Base-by-base conservation (phyloP, 352 stramenopile species). In the Pythium monospermum region DNA sequence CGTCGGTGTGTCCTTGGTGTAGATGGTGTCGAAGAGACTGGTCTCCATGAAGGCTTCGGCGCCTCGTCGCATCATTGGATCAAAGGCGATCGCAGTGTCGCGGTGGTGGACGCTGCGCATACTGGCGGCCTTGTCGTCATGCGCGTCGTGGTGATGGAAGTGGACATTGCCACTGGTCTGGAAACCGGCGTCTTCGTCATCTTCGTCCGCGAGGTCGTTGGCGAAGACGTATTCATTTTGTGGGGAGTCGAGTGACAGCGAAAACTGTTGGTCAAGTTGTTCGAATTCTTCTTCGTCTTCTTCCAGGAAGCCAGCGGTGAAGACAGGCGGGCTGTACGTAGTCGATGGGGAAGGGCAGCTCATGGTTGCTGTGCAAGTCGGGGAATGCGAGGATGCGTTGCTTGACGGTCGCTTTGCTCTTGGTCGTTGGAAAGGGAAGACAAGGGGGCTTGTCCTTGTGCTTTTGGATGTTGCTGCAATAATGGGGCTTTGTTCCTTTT, bases 161-260 rank as follows among this genome's bases (percentile, higher is more conserved):
- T 54, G 30, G 18, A 32, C 15, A 23, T 12, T 38, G 33, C n/a
- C 38, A 25, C 41, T 48, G 13, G 50, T 30, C 19, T 58, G 40
- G 27, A 59, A 62, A 4, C 46, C 54, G 30, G 13, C 8, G 7
- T 35, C 30, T 8, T 35, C 30, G 8, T 35, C 30, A 35, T 48
- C 41, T 32, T 48, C 49, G 32, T 46, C 26, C 22, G 48, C 42
- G 15, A 61, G 39, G 47, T 72, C 60, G 43, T 69, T 66, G 48
- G 53, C 59, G 52, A 69, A 72, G 48, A 66, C 64, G n/a, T 53
- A 62, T 13, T 43, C 54, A 12, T 35, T 35, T 8, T 45, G 48
- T 4, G 64, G 65, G 11, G 64, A 61, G 32, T 66, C 61, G 57
- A 72, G 61, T 49, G 59, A 61, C 42, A 64, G 54, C 21, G 57